phyloP scores from a whole-genome alignment of 768 basidiomycete species.

The Tylopilus subfusipes region DNA sequence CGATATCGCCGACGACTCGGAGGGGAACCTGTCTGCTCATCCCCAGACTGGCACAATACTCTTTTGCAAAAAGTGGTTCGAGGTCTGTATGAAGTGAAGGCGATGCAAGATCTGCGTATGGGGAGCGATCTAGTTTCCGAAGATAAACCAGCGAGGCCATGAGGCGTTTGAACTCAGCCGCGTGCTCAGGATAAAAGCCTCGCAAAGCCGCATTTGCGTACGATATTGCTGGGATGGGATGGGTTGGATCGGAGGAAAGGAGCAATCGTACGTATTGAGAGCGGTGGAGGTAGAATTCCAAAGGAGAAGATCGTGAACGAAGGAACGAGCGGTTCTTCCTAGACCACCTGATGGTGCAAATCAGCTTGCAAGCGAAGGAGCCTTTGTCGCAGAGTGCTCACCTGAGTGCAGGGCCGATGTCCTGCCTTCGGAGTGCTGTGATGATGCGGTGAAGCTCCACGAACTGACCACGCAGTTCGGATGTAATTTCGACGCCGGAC shows the following conservation, averaged over 20 bases:
- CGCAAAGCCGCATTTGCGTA: constrained; percentile 71
- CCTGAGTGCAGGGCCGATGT: constrained; percentile 77
- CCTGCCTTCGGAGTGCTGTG: constrained; percentile 57
- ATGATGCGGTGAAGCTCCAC: constrained; percentile 70
- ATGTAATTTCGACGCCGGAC: constrained; percentile 53
- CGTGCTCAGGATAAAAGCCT: constrained; percentile 60
- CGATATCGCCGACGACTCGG: constrained; percentile 87
- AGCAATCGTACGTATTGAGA: constrained; percentile 85
- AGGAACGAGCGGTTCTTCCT: constrained; percentile 63
- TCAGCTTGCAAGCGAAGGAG: not conserved
- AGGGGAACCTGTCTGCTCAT: constrained; percentile 90
- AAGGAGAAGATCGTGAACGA: constrained; percentile 63
- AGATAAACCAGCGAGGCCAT: constrained; percentile 68
- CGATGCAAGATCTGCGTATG: constrained; percentile 71
- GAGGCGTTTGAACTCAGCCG: constrained; percentile 63
- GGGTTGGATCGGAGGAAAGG: constrained; percentile 55
- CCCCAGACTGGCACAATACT: constrained; percentile 82
- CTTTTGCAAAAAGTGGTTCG: constrained; percentile 79
- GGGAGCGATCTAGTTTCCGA: constrained; percentile 67
- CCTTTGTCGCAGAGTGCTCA: constrained; percentile 34
- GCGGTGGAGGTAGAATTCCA: constrained; percentile 89
- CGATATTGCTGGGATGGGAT: constrained; percentile 56
- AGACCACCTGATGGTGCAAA: constrained; percentile 65
- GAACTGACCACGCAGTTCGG: constrained; percentile 53
- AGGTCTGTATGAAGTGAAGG: constrained; percentile 74